Conservation (phyloP, 106 monocot genomes). For the Narthecium ossifragum region DNA sequence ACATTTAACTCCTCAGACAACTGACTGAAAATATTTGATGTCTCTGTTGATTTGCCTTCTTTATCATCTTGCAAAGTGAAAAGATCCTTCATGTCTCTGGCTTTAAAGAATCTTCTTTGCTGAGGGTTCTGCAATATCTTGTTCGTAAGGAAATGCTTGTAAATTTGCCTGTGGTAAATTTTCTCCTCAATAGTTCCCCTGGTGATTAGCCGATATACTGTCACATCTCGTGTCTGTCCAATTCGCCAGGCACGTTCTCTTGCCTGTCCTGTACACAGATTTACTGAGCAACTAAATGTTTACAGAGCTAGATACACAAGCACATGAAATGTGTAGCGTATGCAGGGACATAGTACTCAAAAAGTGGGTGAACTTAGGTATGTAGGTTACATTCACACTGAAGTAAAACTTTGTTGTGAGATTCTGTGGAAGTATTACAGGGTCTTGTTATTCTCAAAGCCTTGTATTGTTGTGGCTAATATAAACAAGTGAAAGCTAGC, state of each 20-base stretch:
- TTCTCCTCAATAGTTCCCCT: conserved; percentile 98
- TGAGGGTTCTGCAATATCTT: conserved; percentile 91
- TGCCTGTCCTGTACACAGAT: conserved; percentile 47
- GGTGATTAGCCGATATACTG: conserved; percentile 84
- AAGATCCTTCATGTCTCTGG: conserved; percentile 85
- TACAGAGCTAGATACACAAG: too few species aligned
- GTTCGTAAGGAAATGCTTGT: conserved; percentile 93
- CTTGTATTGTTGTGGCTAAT: too few species aligned
- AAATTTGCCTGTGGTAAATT: conserved; percentile 95
- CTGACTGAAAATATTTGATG: conserved; percentile 84
- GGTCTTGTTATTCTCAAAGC: too few species aligned
- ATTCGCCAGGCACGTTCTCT: conserved; percentile 97
- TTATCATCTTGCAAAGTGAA: conserved; percentile 79
- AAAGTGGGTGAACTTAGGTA: too few species aligned
- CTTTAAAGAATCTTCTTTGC: conserved; percentile 88
- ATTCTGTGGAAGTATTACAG: too few species aligned
- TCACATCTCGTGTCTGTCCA: conserved; percentile 89
- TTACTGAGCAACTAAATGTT: conserved; percentile 8
- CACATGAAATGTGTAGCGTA: too few species aligned
- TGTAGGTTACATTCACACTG: too few species aligned
- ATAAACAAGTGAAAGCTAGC: too few species aligned
- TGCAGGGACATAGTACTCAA: too few species aligned
- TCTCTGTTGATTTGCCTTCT: conserved; percentile 51
- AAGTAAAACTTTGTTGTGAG: too few species aligned
- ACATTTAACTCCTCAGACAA: conserved; percentile 56